phyloP scores from a whole-genome alignment of 148 eudicot species.

The Arctostaphylos glauca region DNA sequence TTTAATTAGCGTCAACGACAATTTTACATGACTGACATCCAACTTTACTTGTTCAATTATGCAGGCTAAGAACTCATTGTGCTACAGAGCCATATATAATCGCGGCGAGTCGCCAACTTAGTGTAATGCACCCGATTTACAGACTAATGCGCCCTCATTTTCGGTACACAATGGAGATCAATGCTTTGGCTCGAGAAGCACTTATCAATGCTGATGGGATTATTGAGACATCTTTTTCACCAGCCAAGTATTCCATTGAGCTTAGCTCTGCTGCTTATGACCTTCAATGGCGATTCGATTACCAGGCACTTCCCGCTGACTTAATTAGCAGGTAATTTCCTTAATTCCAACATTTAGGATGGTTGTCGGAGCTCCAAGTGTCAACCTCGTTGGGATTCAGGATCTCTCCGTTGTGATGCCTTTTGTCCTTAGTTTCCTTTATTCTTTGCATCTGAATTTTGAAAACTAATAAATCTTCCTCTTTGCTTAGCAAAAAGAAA shows the following conservation, averaged over 20 bases:
- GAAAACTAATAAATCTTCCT: no score
- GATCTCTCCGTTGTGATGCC: neutral
- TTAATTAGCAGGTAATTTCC: constrained; percentile 55
- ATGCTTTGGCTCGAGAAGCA: constrained; percentile 71
- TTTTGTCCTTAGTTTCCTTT: no score
- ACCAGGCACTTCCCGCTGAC: constrained; percentile 66
- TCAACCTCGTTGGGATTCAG: no score
- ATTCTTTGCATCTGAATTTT: no score
- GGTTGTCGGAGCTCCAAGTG: no score
- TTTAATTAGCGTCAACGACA: no score
- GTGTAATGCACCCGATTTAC: constrained; percentile 77
- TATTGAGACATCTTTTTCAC: constrained; percentile 58
- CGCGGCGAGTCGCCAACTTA: constrained; percentile 66
- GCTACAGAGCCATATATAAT: constrained; percentile 74
- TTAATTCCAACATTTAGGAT: no score
- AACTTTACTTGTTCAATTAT: neutral
- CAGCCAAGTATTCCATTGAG: constrained; percentile 58
- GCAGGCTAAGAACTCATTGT: constrained; percentile 81
- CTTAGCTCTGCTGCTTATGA: constrained; percentile 68
- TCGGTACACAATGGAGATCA: constrained; percentile 93
- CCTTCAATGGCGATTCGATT: constrained; percentile 68
- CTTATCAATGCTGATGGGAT: constrained; percentile 65
- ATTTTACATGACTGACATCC: no score
- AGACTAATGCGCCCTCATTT: constrained; percentile 71
- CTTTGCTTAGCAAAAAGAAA: no score